A percentile compares a stretch with the other conserved stretches of the same genome.
phyloP scores from a whole-genome alignment of 805 yeast species.

The Teunomyces stri region DNA sequence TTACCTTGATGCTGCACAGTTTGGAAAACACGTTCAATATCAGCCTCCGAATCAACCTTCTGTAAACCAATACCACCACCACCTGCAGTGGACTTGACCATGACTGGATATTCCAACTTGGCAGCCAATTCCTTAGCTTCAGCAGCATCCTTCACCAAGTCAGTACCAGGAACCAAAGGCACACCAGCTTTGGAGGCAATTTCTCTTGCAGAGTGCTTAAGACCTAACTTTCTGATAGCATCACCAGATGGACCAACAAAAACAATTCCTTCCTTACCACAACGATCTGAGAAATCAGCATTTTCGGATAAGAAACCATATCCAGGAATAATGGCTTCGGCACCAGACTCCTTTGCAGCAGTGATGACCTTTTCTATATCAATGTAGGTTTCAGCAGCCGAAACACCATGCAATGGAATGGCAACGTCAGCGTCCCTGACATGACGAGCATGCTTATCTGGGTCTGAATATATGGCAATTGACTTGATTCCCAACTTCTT shows the following conservation, averaged over 20 bases:
- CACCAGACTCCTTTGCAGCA: slow-evolving; percentile 80
- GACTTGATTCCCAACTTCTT: slow-evolving; percentile 75
- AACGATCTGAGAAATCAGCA: slow-evolving; percentile 91
- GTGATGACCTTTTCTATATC: slow-evolving; percentile 78
- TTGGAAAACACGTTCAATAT: slow-evolving; percentile 79
- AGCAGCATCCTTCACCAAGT: slow-evolving; percentile 63
- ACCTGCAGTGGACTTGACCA: slow-evolving; percentile 98
- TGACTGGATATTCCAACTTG: slow-evolving; percentile 78
- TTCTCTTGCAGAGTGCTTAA: slow-evolving; percentile 95
- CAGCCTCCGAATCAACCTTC: slow-evolving; percentile 80
- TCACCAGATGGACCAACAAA: slow-evolving; percentile 98
- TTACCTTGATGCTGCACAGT: slow-evolving; percentile 93
- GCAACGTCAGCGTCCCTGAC: slow-evolving; percentile 81
- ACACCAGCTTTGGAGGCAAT: slow-evolving; percentile 90
- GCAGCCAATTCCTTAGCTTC: slow-evolving; percentile 80
- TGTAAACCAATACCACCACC: slow-evolving; percentile 99
- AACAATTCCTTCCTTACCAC: slow-evolving; percentile 76
- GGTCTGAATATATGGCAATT: slow-evolving; percentile 87
- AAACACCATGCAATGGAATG: slow-evolving; percentile 71
- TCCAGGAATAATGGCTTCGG: slow-evolving; percentile 97
- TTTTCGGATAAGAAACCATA: slow-evolving; percentile 96
- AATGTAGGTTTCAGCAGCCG: slow-evolving; percentile 90
- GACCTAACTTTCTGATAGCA: slow-evolving; percentile 85
- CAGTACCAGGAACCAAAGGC: slow-evolving; percentile 97
- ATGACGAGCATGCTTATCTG: slow-evolving; percentile 86